Base-by-base conservation (phyloP, 1,284 basidiomycete species). In the Pseudozyma pruni region DNA sequence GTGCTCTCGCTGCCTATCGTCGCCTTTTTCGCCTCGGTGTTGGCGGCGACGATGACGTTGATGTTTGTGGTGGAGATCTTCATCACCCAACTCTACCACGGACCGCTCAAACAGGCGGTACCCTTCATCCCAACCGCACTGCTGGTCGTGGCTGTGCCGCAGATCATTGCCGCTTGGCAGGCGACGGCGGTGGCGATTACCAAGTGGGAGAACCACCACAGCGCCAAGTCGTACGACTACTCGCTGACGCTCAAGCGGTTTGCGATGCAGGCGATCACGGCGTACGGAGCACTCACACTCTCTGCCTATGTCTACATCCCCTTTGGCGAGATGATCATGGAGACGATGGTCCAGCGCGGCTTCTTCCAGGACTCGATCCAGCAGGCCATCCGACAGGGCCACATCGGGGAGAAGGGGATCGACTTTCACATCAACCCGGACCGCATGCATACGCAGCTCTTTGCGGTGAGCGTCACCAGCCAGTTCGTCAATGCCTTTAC, bases 171-270 rank as follows among this genome's bases (percentile, higher is more conserved):
- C 0, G 82, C 90, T 1, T 95, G 96, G 84, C 89, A 90, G 68
- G 78, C 84, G 0, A 86, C 90, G 43, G 91, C 92, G 0, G 85
- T 85, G 29, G 84, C 85, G 8, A 86, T 97, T 50, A 95, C 94
- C 1, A 84, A 87, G 46, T 96, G 92, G 91, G 95, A 98, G 62
- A 82, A 82, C 41, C 75, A 80, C 50, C 50, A 87, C 3, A 91
- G 92, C 68, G 87, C 90, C 71, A 90, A 89, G 2, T 87, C 88
- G 1, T 89, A 93, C 80, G 87, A 89, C 61, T 87, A 89, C 14
- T 92, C 91, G 8, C 86, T 97, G 31, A 95, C 94, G 7, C 85
- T 91, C 79, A 98, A 98, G 84, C 90, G 92, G 0, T 98, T 98
- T 83, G 89, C 90, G 0, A 87, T 97, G 66, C 91, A 90, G 41